phyloP scores from a whole-genome alignment of 805 yeast genomes.

The Yarrowia sp. region DNA sequence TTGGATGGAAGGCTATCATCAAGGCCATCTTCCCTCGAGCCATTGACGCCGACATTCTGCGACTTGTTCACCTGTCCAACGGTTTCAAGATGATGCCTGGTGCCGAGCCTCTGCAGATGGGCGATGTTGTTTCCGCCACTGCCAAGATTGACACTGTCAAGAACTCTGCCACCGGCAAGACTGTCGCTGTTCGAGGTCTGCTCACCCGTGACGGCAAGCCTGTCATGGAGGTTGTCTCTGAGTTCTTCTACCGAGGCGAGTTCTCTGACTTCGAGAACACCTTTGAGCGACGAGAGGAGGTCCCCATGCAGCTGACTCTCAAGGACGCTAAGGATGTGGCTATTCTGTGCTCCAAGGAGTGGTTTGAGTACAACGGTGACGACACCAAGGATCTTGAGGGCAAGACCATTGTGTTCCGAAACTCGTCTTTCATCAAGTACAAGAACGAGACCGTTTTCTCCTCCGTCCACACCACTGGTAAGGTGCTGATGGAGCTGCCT shows the following conservation, averaged over 20 bases:
- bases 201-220: constrained; percentile 76
- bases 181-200: constrained; percentile 93
- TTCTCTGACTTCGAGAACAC: constrained; percentile 90
- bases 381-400: constrained; percentile 67
- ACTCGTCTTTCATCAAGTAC: constrained; percentile 82
- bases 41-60: constrained; percentile 95
- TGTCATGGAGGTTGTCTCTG: constrained; percentile 92
- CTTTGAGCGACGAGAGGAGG: constrained; percentile 84
- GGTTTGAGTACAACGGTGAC: constrained; percentile 86
- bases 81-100: constrained; percentile 93
- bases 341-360: constrained; percentile 91
- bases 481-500: constrained; percentile 85
- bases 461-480: constrained; percentile 83
- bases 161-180: constrained; percentile 91
- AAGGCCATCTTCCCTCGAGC: constrained; percentile 96
- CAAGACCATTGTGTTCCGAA: constrained; percentile 86
- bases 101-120: constrained; percentile 85
- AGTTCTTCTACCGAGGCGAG: constrained; percentile 94
- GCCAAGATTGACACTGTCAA: constrained; percentile 89
- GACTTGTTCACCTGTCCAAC: constrained; percentile 92
- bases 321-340: constrained; percentile 87
- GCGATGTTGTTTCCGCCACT: constrained; percentile 79
- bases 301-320: constrained; percentile 81
- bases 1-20: constrained; percentile 98
- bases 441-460: constrained; percentile 78